Conservation (phyloP, 2,329 filamentous ascomycete species). For the Fonsecaea erecta region DNA sequence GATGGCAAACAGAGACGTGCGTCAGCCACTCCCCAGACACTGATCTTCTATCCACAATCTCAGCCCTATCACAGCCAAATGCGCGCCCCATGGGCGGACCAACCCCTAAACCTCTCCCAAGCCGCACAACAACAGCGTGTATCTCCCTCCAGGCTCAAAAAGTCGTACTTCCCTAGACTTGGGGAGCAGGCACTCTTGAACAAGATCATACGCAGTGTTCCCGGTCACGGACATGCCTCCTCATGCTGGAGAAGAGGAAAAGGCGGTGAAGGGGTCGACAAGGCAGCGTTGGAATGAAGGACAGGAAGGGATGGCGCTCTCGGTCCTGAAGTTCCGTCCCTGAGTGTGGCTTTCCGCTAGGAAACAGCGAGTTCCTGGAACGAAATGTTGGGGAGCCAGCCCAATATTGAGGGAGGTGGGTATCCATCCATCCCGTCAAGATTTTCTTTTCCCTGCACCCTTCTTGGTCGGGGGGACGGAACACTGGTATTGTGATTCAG, state of each 20-base stretch:
- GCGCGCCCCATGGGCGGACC: neutral
- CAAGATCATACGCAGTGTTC: neutral
- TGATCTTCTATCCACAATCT: neutral
- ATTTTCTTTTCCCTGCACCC: neutral
- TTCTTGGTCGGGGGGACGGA: neutral
- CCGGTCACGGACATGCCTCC: neutral
- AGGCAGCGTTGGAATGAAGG: neutral
- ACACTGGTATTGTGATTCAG: neutral
- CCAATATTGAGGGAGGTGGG: neutral
- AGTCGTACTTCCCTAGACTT: neutral
- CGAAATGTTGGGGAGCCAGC: neutral
- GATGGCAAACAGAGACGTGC: neutral
- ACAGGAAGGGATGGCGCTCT: neutral
- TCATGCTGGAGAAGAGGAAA: neutral
- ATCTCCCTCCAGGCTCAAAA: neutral
- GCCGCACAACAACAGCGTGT: neutral
- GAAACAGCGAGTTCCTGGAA: neutral
- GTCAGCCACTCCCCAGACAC: neutral
- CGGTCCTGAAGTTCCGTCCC: neutral
- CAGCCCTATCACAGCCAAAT: neutral
- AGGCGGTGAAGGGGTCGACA: neutral
- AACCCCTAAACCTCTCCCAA: neutral
- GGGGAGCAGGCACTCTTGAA: neutral
- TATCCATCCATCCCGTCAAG: neutral
- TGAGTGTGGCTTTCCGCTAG: neutral